These are phyloP conservation scores for Penicillium pulvis DNA, from an alignment of 495 filamentous ascomycete genomes.

Conservation along the genomic window DNA sequence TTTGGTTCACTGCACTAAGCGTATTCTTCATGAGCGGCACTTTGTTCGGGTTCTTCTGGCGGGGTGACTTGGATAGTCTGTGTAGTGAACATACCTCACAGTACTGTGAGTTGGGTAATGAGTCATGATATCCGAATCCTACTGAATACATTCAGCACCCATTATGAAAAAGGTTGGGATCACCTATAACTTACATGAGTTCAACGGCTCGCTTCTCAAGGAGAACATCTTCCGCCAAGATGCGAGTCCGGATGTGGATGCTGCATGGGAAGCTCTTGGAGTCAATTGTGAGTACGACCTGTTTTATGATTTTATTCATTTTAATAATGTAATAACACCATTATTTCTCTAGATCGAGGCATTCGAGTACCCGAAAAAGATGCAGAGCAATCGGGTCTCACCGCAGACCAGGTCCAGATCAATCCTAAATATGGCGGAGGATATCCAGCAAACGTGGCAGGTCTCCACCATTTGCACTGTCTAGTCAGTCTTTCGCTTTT, in stretches of 20 bases:
- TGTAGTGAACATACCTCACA: conserved; percentile 27
- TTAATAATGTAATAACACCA: background rate
- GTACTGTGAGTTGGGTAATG: conserved; percentile 24
- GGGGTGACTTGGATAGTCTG: conserved; percentile 16
- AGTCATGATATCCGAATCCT: background rate
- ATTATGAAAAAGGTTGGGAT: conserved; percentile 36
- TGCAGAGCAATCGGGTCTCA: conserved; percentile 44
- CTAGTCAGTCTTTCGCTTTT: conserved; percentile 32
- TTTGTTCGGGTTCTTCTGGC: conserved; percentile 32
- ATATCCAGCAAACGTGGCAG: conserved; percentile 55
- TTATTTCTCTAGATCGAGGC: conserved; percentile 33
- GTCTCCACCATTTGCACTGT: conserved; percentile 60
- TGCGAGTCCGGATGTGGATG: conserved; percentile 57
- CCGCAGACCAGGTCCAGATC: conserved; percentile 52
- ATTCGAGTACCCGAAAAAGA: conserved; percentile 39
- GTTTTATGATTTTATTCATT: background rate
- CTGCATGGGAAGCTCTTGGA: conserved; percentile 58
- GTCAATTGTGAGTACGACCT: conserved; percentile 43
- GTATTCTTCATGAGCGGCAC: conserved; percentile 15
- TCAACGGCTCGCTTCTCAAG: conserved; percentile 55
- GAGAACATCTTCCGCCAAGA: conserved; percentile 54
- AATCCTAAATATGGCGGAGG: conserved; percentile 55
- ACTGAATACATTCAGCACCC: conserved; percentile 28
- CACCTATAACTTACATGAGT: conserved; percentile 32
- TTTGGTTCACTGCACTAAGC: conserved; percentile 6